phyloP scores from a whole-genome alignment of 805 yeast species.

The Candida stauntonica region DNA sequence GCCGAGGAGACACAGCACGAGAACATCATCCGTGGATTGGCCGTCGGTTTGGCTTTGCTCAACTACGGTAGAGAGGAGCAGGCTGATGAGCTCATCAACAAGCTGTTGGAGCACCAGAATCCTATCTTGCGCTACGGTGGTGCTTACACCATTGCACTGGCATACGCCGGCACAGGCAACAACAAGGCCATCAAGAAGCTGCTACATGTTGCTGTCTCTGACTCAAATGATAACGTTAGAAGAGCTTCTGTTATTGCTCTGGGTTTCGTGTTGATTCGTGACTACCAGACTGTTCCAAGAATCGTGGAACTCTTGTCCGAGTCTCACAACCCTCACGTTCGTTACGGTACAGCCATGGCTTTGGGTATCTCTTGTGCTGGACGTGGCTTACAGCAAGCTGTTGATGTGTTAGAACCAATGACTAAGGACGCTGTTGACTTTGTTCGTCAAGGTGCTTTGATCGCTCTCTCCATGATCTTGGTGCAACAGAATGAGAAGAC shows the following conservation, averaged over 20 bases:
- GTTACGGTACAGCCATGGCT: constrained; percentile 97
- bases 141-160: constrained; percentile 88
- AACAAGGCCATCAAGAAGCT: constrained; percentile 81
- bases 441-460: constrained; percentile 96
- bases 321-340: constrained; percentile 95
- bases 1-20: constrained; percentile 96
- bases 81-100: constrained; percentile 65
- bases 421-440: constrained; percentile 93
- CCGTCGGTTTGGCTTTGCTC: constrained; percentile 82
- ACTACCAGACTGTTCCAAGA: constrained; percentile 89
- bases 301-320: constrained; percentile 89
- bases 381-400: constrained; percentile 79
- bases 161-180: constrained; percentile 95
- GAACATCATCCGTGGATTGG: constrained; percentile 88
- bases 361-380: constrained; percentile 97
- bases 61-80: constrained; percentile 81
- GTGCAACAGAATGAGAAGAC: constrained; percentile 83
- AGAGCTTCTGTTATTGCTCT: constrained; percentile 90
- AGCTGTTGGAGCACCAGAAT: constrained; percentile 68
- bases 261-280: constrained; percentile 88
- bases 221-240: constrained; percentile 93
- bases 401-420: constrained; percentile 89
- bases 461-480: constrained; percentile 86
- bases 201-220: constrained; percentile 92
- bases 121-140: constrained; percentile 93